Percentiles rank a stretch among this genome's conserved stretches.
These are phyloP conservation scores for Rubia balearica DNA, from an alignment of 305 asterid species.

Conservation along the genomic window DNA sequence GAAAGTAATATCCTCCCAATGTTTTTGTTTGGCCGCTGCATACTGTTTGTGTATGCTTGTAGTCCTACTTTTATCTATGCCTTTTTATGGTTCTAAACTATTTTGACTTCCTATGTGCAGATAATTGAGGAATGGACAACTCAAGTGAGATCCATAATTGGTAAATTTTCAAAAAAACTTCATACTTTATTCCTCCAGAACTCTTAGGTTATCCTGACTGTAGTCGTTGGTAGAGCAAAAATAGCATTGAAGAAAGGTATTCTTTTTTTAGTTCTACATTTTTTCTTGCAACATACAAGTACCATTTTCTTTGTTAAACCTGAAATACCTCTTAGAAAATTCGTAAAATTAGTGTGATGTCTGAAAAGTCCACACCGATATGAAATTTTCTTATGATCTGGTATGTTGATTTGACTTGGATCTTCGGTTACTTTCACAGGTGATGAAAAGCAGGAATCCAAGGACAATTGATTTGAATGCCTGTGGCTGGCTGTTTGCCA, in stretches of 20 bases:
- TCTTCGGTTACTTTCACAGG: slow-evolving; percentile 32
- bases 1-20: slow-evolving; percentile 15
- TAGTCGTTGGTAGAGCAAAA: neutral
- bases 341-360: neutral
- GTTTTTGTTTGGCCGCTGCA: slow-evolving; percentile 26
- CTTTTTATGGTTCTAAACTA: slow-evolving; percentile 7
- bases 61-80: neutral
- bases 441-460: slow-evolving; percentile 44
- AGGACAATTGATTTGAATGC: slow-evolving; percentile 30
- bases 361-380: neutral
- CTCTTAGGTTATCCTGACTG: neutral
- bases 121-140: slow-evolving; percentile 79
- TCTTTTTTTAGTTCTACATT: neutral
- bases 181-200: neutral
- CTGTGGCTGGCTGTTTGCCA: neutral
- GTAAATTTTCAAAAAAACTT: slow-evolving; percentile 24
- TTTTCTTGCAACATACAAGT: neutral
- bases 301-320: neutral
- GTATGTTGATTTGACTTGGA: neutral
- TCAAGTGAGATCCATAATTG: slow-evolving; percentile 62
- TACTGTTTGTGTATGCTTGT: slow-evolving; percentile 9
- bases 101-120: slow-evolving; percentile 34
- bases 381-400: neutral
- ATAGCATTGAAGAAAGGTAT: neutral
- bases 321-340: neutral